Evolutionary conservation across 495 filamentous ascomycete species (phyloP), one percentile per base, ranked within the genome.

Genomic region (Amniculicola lignicola): DNA sequence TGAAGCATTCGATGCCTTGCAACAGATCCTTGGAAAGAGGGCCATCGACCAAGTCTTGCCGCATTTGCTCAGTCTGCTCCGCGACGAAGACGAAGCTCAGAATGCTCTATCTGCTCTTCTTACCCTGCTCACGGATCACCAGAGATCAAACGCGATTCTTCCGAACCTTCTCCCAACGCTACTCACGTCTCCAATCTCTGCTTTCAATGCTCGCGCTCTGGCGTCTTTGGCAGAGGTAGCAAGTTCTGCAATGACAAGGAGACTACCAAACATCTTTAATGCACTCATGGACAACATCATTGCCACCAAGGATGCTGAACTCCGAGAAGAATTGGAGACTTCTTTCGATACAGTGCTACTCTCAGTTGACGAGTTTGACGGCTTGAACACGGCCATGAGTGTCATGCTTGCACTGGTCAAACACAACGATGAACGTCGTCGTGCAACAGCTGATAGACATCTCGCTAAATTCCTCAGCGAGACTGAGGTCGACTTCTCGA

Each of bases 321-420:
- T 91, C n/a, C 77, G 75, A 3, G 68, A 69, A 12, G 92, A 96
- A 33, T 79, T 98, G 15, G 82, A 86, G 58, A 71, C 68, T 39
- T 83, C 93, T 1, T 90, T 98, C 61, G 87, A 95, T 64, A 84
- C 86, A 0, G 88, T 98, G 28, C 76, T 97, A 57, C 75, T 90
- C 24, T 96, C 90, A 39, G 89, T 97, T 49, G 94, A 97, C 72
- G 94, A 96, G 69, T 94, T 81, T 60, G 93, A 98, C 71, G 94
- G 93, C 16, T 77, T 98, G 21, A 97, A 96, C 61, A 90, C 86
- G 10, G 85, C 85, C 38, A 96, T 98, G 89, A 95, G 85, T 64
- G 89, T 90, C 23, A 85, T 97, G 73, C 72, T 97, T 37, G 79
- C 84, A 38, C 75, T 96, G 27, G 78, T 88, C 57, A 97, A 96